Base-by-base conservation (phyloP, 208 protist genomes). In the Trypanosoma lewisi region DNA sequence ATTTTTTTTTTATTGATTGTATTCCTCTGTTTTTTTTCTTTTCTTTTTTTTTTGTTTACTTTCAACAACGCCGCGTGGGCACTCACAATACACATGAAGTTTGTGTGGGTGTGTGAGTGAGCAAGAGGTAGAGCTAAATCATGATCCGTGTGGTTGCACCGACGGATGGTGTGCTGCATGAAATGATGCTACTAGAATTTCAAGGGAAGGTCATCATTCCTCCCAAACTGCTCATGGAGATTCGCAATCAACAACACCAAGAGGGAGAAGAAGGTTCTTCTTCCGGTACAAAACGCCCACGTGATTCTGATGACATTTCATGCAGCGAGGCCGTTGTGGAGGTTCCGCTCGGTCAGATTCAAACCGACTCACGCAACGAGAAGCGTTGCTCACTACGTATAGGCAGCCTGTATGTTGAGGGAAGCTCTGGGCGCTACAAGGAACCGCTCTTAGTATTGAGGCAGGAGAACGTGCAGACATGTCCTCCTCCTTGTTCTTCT, bases 181-280 rank as follows among this genome's bases (percentile, higher is more conserved):
- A 79, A 41, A 87, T 91, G 80, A 61, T 83, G 60, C 75, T 91
- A 31, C 63, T 91, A n/a, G 81, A 91, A 51, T 54, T 91, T 17
- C 85, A 91, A 41, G 85, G 85, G 14, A 75, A 71, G 50, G 69
- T 91, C 21, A 34, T 52, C 52, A 80, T 87, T 55, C 66, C 81
- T 27, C 67, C 70, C 4, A 77, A 78, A 36, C 34, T 76, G 17
- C 16, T 75, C 3, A 30, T 42, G 17, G 60, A 75, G 36, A 65
- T 57, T 2, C 57, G 55, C 21, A 67, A 61, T 50, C 28, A 65
- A 27, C 53, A 48, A 42, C 57, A 41, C 33, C 5, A 36, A 2
- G 33, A 75, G 59, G 37, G 17, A 57, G 8, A 21, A 27, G 45
- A 28, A 37, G 4, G 37, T 31, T 1, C 16, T 53, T 3, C 42